Conservation (phyloP, 1,284 basidiomycete species). For the Irpex sp. region DNA sequence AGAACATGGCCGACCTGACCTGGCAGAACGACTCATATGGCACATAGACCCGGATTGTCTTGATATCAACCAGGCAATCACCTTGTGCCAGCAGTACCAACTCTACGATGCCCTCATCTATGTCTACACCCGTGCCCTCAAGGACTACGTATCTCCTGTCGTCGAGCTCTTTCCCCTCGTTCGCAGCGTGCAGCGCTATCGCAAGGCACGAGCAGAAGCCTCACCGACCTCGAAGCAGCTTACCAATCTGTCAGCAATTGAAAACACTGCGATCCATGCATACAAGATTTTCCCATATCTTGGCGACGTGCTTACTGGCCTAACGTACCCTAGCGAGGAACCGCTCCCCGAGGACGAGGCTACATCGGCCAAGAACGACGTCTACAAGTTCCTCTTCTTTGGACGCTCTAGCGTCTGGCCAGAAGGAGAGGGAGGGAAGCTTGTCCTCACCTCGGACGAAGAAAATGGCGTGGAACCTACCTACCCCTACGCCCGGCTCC, state of each 20-base stretch:
- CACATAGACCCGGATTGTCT: conserved; percentile 90
- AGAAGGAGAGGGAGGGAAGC: conserved; percentile 60
- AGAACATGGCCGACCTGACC: conserved; percentile 65
- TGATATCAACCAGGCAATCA: conserved; percentile 92
- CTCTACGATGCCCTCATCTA: conserved; percentile 96
- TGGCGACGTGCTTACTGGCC: conserved; percentile 81
- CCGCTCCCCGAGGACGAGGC: conserved; percentile 64
- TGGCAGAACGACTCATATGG: conserved; percentile 91
- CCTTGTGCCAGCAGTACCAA: conserved; percentile 76
- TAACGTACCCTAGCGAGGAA: conserved; percentile 84
- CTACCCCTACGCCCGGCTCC: conserved; percentile 85
- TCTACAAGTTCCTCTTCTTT: conserved; percentile 83
- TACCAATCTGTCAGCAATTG: conserved; percentile 43
- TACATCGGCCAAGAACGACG: conserved; percentile 60
- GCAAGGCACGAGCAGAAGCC: conserved; percentile 35
- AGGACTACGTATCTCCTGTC: conserved; percentile 87
- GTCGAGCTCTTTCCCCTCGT: conserved; percentile 83
- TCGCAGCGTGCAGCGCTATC: conserved; percentile 58
- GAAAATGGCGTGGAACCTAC: conserved; percentile 72
- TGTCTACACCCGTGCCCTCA: conserved; percentile 86
- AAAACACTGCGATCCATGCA: conserved; percentile 67
- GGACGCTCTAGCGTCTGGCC: conserved; percentile 84
- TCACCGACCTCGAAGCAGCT: conserved; percentile 24
- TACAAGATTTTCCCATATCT: conserved; percentile 95
- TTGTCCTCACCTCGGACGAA: conserved; percentile 71